Evolutionary conservation across 2,329 filamentous ascomycete genomes (phyloP), one percentile per base, ranked within the genome.

Genomic region (Phaeosphaeriaceae sp.): DNA sequence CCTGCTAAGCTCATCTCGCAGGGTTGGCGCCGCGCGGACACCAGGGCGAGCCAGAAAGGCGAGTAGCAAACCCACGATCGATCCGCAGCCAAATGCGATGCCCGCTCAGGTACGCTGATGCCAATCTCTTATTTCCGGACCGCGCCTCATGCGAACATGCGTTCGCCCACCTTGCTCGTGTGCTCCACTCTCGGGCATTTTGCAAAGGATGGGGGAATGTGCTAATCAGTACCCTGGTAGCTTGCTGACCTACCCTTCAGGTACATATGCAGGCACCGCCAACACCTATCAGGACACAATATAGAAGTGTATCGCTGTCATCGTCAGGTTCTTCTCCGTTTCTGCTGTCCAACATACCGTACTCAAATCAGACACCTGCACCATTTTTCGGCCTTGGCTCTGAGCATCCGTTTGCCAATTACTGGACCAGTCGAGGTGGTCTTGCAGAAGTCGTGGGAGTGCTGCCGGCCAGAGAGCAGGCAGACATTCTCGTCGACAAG

Each of bases 321-420:
- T 81, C 78, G 7, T 67, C 74, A 2, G 76, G 76, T 2, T 81
- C 79, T 13, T 82, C 82, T 19, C 81, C 84, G 2, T 83, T 79
- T 21, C 82, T 93, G 11, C 81, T 93, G 48, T 92, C 90, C 52
- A 89, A 92, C 69, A 85, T 93, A 2, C 89, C 91, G 0, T 91
- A 90, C 71, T 90, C 90, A 0, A 83, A 86, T 44, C 86, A 89
- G 10, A 88, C 88, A 7, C 88, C 89, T 1, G 91, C 89, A 55
- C 92, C 92, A 64, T 89, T 93, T 55, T 94, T 94, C 72, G 91
- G 91, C n/a, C 88, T 93, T 63, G 91, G 90, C 15, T 88, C 89
- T 0, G 89, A 92, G 71, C 90, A 93, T 71, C 91, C 90, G 0
- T 93, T 93, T 72, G 88, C 90, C 69, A 94, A 94, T 72, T 94